phyloP scores from a whole-genome alignment of 1,139 yeast genomes.

The Geotrichum aggregatum region DNA sequence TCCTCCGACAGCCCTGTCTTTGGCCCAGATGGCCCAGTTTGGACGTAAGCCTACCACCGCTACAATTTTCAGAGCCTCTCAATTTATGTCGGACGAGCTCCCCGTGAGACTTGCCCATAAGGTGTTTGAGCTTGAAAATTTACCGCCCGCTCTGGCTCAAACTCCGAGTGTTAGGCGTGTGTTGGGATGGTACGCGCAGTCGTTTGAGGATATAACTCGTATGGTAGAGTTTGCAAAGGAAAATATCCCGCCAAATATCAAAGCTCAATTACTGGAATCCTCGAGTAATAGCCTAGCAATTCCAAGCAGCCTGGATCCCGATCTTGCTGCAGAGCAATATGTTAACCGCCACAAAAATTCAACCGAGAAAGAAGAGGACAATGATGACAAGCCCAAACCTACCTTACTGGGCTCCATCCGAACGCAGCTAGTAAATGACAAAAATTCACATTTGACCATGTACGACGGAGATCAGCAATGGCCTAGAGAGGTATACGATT shows the following conservation, averaged over 20 bases:
- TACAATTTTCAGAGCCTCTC: slow-evolving; percentile 74
- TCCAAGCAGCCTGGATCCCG: slow-evolving; percentile 16
- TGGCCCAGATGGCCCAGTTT: slow-evolving; percentile 87
- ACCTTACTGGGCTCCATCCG: slow-evolving; percentile 20
- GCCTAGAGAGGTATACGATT: slow-evolving; percentile 74
- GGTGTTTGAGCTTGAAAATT: slow-evolving; percentile 74
- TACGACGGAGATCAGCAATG: slow-evolving; percentile 52
- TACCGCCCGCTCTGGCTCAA: slow-evolving; percentile 68
- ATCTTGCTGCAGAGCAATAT: slow-evolving; percentile 15
- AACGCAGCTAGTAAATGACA: slow-evolving; percentile 38
- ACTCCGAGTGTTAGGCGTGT: slow-evolving; percentile 76
- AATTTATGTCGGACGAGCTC: slow-evolving; percentile 79
- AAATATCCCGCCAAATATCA: slow-evolving; percentile 14
- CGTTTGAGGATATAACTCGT: slow-evolving; percentile 76
- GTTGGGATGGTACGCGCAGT: slow-evolving; percentile 85
- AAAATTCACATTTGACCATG: slow-evolving; percentile 48
- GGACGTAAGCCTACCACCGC: slow-evolving; percentile 78
- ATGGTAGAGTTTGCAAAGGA: slow-evolving; percentile 27
- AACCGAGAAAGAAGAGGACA: slow-evolving; percentile 20
- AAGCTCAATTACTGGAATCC: slow-evolving; percentile 15
- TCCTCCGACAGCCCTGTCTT: slow-evolving; percentile 79
- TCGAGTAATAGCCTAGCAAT: slow-evolving; percentile 16
- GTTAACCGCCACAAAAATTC: slow-evolving; percentile 20
- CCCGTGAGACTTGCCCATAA: slow-evolving; percentile 85
- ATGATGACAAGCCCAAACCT: background rate